Conservation (phyloP, 495 filamentous ascomycete genomes). For the Aspergillus avenaceus region DNA sequence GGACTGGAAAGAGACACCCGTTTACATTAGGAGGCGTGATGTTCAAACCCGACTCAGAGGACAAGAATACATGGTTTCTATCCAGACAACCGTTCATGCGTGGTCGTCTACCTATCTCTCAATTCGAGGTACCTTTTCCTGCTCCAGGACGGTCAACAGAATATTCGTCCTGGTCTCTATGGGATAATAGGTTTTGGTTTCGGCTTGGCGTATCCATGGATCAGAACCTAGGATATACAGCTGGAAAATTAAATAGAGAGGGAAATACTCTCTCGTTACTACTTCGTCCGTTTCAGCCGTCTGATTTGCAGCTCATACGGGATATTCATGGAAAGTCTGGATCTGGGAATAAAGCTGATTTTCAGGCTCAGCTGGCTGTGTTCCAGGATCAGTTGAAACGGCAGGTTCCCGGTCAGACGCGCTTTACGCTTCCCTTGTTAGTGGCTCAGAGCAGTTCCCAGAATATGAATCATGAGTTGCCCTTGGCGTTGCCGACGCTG, state of each 20-base stretch:
- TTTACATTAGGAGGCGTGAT: slow-evolving; percentile 54
- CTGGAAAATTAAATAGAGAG: no score
- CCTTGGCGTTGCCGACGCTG: slow-evolving; percentile 32
- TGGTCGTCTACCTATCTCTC: slow-evolving; percentile 15
- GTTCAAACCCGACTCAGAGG: slow-evolving; percentile 42
- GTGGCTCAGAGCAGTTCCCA: slow-evolving; percentile 3
- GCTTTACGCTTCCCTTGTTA: slow-evolving; percentile 40
- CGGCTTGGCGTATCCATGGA: slow-evolving; percentile 36
- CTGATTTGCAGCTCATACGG: slow-evolving; percentile 38
- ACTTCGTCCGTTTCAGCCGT: slow-evolving; percentile 47
- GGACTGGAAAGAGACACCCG: slow-evolving; percentile 20
- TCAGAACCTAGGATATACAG: background rate
- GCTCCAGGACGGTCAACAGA: background rate
- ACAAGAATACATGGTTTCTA: slow-evolving; percentile 40
- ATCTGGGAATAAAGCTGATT: background rate
- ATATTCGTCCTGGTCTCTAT: slow-evolving; percentile 45
- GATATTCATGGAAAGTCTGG: background rate
- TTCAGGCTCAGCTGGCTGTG: background rate
- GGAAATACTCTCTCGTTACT: slow-evolving; percentile 22
- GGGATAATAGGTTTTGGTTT: slow-evolving; percentile 85
- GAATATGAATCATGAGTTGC: slow-evolving; percentile 5
- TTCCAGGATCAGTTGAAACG: slow-evolving; percentile 11
- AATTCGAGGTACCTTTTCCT: slow-evolving; percentile 11
- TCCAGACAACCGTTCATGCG: slow-evolving; percentile 47
- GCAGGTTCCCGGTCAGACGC: slow-evolving; percentile 25